Conservation (phyloP, 352 stramenopile species). For the Phytophthora podocarpi region DNA sequence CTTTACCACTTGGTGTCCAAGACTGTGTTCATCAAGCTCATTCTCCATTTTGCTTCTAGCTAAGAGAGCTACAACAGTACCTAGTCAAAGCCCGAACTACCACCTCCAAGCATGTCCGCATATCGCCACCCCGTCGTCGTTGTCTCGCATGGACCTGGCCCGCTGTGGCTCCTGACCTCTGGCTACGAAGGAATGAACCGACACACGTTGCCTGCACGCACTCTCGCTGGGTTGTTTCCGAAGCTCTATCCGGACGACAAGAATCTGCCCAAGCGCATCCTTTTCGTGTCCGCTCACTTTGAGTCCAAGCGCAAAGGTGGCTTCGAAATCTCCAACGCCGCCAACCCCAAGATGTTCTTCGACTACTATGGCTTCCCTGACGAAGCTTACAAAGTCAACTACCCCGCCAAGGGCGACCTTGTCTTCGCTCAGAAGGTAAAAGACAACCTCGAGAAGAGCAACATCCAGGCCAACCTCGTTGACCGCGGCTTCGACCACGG, state of each 20-base stretch:
- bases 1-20: neutral
- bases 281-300: slow-evolving; percentile 87
- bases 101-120: slow-evolving; percentile 12
- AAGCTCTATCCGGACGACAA: slow-evolving; percentile 33
- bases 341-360: slow-evolving; percentile 70
- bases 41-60: slow-evolving; percentile 14
- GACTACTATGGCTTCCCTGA: slow-evolving; percentile 90
- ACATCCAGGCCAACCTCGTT: slow-evolving; percentile 44
- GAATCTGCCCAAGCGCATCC: slow-evolving; percentile 55
- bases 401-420: slow-evolving; percentile 66
- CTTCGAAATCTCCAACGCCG: slow-evolving; percentile 50
- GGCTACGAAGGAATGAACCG: slow-evolving; percentile 32
- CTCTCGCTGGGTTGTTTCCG: slow-evolving; percentile 24
- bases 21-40: neutral
- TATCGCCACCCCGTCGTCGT: slow-evolving; percentile 45
- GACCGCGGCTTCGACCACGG: slow-evolving; percentile 89
- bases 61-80: neutral
- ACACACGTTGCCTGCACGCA: slow-evolving; percentile 11
- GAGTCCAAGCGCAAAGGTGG: slow-evolving; percentile 42
- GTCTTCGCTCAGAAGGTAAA: slow-evolving; percentile 65
- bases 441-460: slow-evolving; percentile 41
- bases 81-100: too few relatives aligned
- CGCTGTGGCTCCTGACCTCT: slow-evolving; percentile 34
- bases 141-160: slow-evolving; percentile 59
- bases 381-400: slow-evolving; percentile 83